Conservation (phyloP, 2,329 filamentous ascomycete genomes). For the Pseudofabraea citricarpa region DNA sequence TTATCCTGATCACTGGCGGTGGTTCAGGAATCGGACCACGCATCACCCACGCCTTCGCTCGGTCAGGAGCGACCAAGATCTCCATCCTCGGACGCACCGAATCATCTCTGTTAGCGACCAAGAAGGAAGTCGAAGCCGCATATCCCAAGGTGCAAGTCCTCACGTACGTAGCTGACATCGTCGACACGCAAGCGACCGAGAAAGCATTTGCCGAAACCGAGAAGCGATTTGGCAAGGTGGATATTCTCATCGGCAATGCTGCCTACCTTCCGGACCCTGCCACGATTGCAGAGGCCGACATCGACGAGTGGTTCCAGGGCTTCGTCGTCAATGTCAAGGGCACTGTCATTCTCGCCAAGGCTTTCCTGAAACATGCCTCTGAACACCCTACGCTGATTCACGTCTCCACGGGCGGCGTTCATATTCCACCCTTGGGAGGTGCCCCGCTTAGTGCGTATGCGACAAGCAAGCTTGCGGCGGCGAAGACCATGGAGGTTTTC, state of each 20-base stretch:
- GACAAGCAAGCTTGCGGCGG: conserved; percentile 3
- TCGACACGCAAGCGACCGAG: neutral
- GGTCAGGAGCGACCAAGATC: conserved; percentile 19
- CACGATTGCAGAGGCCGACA: conserved; percentile 1
- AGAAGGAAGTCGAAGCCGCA: conserved; percentile 1
- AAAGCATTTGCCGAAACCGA: conserved; percentile 2
- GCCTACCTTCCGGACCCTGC: conserved; percentile 6
- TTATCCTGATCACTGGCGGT: conserved; percentile 6
- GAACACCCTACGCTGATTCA: conserved; percentile 4
- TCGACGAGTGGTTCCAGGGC: conserved; percentile 6
- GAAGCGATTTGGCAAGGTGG: conserved; percentile 5
- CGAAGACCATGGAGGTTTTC: conserved; percentile 7
- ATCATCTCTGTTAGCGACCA: neutral
- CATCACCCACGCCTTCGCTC: conserved; percentile 8
- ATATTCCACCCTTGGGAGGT: conserved; percentile 2
- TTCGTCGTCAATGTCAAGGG: conserved; percentile 9
- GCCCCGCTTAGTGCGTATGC: neutral
- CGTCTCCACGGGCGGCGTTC: conserved; percentile 3
- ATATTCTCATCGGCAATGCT: conserved; percentile 11
- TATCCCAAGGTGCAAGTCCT: neutral
- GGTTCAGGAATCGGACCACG: conserved; percentile 11
- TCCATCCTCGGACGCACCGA: conserved; percentile 19
- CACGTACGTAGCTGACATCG: conserved; percentile 2
- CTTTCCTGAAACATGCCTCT: conserved; percentile 4
- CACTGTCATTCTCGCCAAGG: conserved; percentile 5